Conservation (phyloP, 2,329 filamentous ascomycete species). For the Verticillium isaacii region DNA sequence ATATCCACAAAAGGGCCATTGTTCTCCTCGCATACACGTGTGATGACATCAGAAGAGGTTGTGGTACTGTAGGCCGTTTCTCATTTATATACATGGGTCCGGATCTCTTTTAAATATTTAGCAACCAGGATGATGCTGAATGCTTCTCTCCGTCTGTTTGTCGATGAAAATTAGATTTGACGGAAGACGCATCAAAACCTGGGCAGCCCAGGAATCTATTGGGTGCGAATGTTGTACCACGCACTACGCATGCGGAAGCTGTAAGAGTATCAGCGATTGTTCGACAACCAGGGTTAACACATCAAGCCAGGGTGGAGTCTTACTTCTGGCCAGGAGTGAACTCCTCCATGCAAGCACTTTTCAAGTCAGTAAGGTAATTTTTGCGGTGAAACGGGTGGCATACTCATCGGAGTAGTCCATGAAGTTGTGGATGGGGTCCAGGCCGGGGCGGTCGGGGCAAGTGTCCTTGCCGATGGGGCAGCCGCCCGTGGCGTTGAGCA, state of each 20-base stretch:
- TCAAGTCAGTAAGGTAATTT: slow-evolving; percentile 19
- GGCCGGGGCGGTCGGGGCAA: slow-evolving; percentile 23
- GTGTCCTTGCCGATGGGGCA: slow-evolving; percentile 32
- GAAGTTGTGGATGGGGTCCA: slow-evolving; percentile 32
- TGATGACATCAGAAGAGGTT: not conserved
- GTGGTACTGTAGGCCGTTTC: not conserved
- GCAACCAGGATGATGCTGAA: not conserved
- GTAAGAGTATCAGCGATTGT: not conserved
- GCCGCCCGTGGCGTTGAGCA: slow-evolving; percentile 23
- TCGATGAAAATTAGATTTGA: no score
- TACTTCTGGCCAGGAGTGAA: slow-evolving; percentile 36
- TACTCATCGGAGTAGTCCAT: slow-evolving; percentile 39
- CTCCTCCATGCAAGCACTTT: slow-evolving; percentile 36
- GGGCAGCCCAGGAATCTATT: not conserved
- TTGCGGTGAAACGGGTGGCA: slow-evolving; percentile 17
- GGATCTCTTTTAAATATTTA: not conserved
- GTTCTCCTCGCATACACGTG: not conserved
- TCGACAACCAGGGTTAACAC: not conserved
- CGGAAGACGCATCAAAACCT: not conserved
- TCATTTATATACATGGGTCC: not conserved
- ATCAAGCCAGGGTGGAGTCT: not conserved
- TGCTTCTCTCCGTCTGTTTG: no score
- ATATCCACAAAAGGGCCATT: not conserved
- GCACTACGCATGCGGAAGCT: slow-evolving; percentile 31
- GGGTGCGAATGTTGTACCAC: slow-evolving; percentile 30